A percentile compares a stretch with the other conserved stretches of the same genome.
Evolutionary conservation across 2,329 filamentous ascomycete genomes (phyloP).

Genomic region (Raffaelea arxii): DNA sequence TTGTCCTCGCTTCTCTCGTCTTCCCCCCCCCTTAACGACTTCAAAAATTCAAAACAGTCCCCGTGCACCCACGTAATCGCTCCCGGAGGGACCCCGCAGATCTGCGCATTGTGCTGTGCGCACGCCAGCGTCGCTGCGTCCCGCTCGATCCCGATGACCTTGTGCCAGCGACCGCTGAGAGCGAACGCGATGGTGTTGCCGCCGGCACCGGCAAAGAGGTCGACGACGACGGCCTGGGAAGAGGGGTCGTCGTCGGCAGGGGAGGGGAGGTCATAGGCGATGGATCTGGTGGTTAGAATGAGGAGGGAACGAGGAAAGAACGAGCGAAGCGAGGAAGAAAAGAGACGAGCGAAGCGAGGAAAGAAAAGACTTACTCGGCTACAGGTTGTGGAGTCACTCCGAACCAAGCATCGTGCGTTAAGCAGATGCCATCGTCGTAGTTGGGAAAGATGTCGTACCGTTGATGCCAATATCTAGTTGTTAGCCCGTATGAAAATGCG

Average conservation of each 20-base stretch:
- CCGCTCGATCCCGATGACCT: constrained; percentile 81
- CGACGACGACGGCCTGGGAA: constrained; percentile 57
- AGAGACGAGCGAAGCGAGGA: not conserved
- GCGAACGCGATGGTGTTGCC: constrained; percentile 96
- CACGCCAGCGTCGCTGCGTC: constrained; percentile 73
- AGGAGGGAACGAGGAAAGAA: not conserved
- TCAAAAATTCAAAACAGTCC: constrained; percentile 71
- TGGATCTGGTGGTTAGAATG: constrained; percentile 42
- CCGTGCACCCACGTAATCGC: constrained; percentile 77
- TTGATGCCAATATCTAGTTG: constrained; percentile 75
- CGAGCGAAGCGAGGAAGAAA: not conserved
- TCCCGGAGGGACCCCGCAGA: constrained; percentile 67
- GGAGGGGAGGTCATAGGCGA: constrained; percentile 60
- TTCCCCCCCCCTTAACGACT: constrained; percentile 6
- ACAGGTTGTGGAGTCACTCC: constrained; percentile 92
- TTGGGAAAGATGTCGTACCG: constrained; percentile 77
- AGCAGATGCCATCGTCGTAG: constrained; percentile 79
- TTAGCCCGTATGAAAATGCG: not conserved
- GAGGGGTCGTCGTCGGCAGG: constrained; percentile 28
- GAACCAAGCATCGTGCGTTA: constrained; percentile 95
- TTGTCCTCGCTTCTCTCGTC: too few species aligned
- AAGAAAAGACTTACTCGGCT: constrained; percentile 52
- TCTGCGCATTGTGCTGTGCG: constrained; percentile 79
- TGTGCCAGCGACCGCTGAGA: constrained; percentile 65
- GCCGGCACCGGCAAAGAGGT: constrained; percentile 84